Conservation (phyloP, 163 green algal species). For the Volvox carteri region DNA sequence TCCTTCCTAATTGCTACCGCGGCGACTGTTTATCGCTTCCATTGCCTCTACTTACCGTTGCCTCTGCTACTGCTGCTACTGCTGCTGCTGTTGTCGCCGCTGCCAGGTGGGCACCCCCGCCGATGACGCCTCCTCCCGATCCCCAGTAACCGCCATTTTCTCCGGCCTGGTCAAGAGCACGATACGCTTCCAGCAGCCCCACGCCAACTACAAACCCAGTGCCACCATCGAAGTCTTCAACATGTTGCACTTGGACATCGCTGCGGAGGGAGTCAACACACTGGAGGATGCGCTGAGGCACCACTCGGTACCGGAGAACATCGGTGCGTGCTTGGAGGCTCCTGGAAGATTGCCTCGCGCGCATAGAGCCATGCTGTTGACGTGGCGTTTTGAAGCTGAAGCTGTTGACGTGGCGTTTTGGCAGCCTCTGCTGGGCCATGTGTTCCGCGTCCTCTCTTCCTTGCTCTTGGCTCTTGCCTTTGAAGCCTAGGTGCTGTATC, state of each 20-base stretch:
- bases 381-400: too few relatives aligned
- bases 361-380: too few relatives aligned
- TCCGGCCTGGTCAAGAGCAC: conserved; percentile 66
- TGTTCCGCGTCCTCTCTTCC: too few relatives aligned
- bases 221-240: conserved; percentile 76
- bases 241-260: conserved; percentile 75
- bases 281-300: conserved; percentile 70
- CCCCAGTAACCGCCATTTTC: conserved; percentile 67
- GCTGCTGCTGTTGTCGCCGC: conserved; percentile 22
- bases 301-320: conserved; percentile 38
- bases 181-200: conserved; percentile 50
- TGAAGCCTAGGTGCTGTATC: too few relatives aligned
- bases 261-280: conserved; percentile 50
- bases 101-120: conserved; percentile 13
- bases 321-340: conserved; percentile 19
- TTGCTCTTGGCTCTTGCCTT: too few relatives aligned
- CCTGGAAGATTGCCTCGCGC: too few relatives aligned
- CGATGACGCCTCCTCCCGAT: conserved; percentile 18
- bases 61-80: not conserved
- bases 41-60: not conserved
- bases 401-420: too few relatives aligned
- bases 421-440: too few relatives aligned
- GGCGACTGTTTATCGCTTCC: too few relatives aligned
- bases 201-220: conserved; percentile 55
- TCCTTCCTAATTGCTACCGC: too few relatives aligned